Base-by-base conservation (phyloP, 1,284 basidiomycete genomes). In the Bjerkandera adusta region DNA sequence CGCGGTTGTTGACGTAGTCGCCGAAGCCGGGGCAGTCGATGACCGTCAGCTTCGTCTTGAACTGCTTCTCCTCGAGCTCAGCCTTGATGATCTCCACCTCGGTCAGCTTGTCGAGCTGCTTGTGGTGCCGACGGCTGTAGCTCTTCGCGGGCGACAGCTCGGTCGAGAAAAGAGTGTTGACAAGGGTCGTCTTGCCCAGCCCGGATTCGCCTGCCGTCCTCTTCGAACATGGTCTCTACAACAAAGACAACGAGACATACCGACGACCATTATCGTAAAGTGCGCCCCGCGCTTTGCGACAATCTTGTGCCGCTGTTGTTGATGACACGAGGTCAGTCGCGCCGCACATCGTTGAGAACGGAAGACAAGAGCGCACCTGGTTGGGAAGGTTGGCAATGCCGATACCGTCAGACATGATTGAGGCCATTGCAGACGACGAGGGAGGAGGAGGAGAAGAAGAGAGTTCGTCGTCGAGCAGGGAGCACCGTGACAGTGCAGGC, bases 1-100 rank as follows among this genome's bases (percentile, higher is more conserved):
- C 96, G 52, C 93, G 85, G 81, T 99, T 99, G 86, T 99, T 98
- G 73, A 99, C 94, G 64, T 98, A 98, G 85, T 99, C 96, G 33
- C 96, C 96, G 57, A 98, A 99, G 15, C 96, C 96, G 50, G 96
- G 96, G 18, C 95, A 98, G 71, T 99, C 96, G 61, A 99, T 96
- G 64, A 98, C 95, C 21, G 91, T 96, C 53, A 99, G 84, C 79
- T 98, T 98, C 76, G 97, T 95, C 71, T 95, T 97, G 85, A 99
- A 99, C 62, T 93, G 89, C 68, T 97, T 93, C 73, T 99, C 96
- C 71, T 99, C 97, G 25, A 99, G 84, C 73, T 97, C 90, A 50
- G 92, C 92, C 75, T 95, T 95, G 75, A 95, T 91, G 49, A 96
- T 94, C 63, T 96, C 92, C 45, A 95, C 88, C 73, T 99, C 97